Evolutionary conservation across 2,329 filamentous ascomycete genomes (phyloP).

Genomic region (Ambrosiella xylebori): DNA sequence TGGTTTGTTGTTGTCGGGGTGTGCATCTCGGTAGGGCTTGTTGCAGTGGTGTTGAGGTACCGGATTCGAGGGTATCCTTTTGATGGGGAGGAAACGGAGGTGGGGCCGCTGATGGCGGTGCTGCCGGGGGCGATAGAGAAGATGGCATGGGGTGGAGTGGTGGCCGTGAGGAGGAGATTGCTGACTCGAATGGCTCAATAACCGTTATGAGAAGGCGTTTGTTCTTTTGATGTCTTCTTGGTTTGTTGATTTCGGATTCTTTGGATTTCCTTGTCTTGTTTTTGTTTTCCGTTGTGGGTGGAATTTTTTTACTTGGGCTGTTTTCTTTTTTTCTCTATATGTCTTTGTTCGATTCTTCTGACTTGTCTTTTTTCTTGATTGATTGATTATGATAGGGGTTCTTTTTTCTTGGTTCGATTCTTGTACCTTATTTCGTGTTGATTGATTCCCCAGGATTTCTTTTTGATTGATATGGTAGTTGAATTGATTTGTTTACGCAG

Average conservation of each 20-base stretch:
- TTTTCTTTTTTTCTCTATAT: slow-evolving; percentile 1
- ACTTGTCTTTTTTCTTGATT: slow-evolving; percentile 6
- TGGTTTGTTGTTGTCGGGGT: neutral
- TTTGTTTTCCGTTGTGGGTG: slow-evolving; percentile 12
- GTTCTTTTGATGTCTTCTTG: slow-evolving; percentile 13
- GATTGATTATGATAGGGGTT: slow-evolving; percentile 1
- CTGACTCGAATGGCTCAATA: neutral
- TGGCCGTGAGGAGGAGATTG: slow-evolving; percentile 10
- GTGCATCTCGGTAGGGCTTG: neutral
- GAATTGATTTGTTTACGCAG: neutral
- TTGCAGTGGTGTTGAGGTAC: neutral
- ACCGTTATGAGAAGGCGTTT: neutral
- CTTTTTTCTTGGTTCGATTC: neutral
- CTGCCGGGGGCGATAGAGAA: slow-evolving; percentile 2
- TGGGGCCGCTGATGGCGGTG: neutral
- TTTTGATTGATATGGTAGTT: slow-evolving; percentile 2
- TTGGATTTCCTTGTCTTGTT: slow-evolving; percentile 13
- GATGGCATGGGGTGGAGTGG: slow-evolving; percentile 14
- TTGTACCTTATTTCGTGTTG: slow-evolving; percentile 3
- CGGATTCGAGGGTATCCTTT: slow-evolving; percentile 10
- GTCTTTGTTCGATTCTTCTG: slow-evolving; percentile 2
- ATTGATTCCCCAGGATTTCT: slow-evolving; percentile 1
- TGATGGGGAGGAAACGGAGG: slow-evolving; percentile 12
- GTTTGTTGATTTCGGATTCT: slow-evolving; percentile 3
- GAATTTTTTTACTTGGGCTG: neutral